Base-by-base conservation (phyloP, 2,329 filamentous ascomycete species). In the Pseudogymnoascus sp. region DNA sequence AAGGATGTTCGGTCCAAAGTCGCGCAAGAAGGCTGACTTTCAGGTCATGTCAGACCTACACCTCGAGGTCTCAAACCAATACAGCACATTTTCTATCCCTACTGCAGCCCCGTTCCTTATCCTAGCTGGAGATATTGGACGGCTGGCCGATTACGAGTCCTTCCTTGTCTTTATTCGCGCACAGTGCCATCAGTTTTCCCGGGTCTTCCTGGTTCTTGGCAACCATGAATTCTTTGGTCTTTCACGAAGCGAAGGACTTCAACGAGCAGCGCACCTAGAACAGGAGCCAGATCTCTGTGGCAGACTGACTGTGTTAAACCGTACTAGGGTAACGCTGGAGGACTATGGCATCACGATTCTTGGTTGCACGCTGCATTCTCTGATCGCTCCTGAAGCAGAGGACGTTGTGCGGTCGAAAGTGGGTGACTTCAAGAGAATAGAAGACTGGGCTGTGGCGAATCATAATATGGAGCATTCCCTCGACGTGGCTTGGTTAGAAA, bases 311-410 rank as follows among this genome's bases (percentile, higher is more conserved):
- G 65, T 84, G 3, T 67, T 84, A 37, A 70, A 83, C 64, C 73
- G 74, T 16, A 70, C 70, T 16, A 66, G 75, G 6, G 77, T 74
- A 64, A 76, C 79, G 54, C 65, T 76, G 16, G 68, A 73, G 1
- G 70, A 70, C 1, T 76, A 77, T 0, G 68, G 68, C 22, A 59
- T 84, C n/a, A 81, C 77, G 2, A 70, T 86, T 2, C 69, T 86
- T 1, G 83, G 83, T 5, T 85, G 81, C 64, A 84, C 82, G 1
- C 73, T 86, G 0, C 85, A 82, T 79, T 84, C 81, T 1, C 65
- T 70, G 0, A 75, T 86, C 5, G 73, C 78, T 0, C 64, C 73
- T 0, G 70, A 75, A 4, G 71, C 73, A 4, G 70, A 66, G 9
- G 68, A 69, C 0, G 66, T 76, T 4, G 77, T 86, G 12, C 54